phyloP scores from a whole-genome alignment of 2,329 filamentous ascomycete genomes.

The Pseudogymnoascus sp. region DNA sequence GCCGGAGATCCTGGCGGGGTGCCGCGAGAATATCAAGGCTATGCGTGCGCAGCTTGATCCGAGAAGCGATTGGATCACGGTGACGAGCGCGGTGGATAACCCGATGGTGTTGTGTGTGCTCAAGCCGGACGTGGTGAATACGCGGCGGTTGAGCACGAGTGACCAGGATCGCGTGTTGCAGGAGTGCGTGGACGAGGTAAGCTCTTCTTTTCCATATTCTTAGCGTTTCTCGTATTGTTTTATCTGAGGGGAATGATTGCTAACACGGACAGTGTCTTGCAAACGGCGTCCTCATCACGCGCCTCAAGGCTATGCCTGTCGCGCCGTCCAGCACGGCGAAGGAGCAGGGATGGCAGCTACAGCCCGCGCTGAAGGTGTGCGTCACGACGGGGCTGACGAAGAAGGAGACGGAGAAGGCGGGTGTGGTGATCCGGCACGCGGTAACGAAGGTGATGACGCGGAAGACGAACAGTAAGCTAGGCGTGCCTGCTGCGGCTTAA shows the following conservation, averaged over 20 bases:
- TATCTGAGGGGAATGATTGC: background rate
- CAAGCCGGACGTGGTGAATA: conserved; percentile 72
- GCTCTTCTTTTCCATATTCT: conserved; percentile 21
- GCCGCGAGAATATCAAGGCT: conserved; percentile 77
- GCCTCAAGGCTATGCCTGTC: conserved; percentile 71
- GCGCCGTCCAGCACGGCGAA: conserved; percentile 55
- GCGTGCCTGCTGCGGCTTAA: conserved; percentile 31
- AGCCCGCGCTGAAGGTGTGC: conserved; percentile 84
- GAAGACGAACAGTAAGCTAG: conserved; percentile 44
- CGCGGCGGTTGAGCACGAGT: conserved; percentile 57
- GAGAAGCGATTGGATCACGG: conserved; percentile 84
- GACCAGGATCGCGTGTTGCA: conserved; percentile 82
- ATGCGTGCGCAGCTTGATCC: conserved; percentile 87
- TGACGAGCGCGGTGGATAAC: conserved; percentile 75
- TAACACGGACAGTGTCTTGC: conserved; percentile 55
- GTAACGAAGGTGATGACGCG: conserved; percentile 83
- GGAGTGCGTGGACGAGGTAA: conserved; percentile 93
- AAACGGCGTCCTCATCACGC: conserved; percentile 84
- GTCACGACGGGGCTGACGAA: conserved; percentile 79
- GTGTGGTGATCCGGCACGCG: conserved; percentile 78
- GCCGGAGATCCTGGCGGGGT: conserved; percentile 69
- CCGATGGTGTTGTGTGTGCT: conserved; percentile 77
- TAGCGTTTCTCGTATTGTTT: background rate
- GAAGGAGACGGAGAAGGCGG: conserved; percentile 94
- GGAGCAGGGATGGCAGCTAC: conserved; percentile 61